Conservation (phyloP, 805 yeast species). For the Candida michaelii region DNA sequence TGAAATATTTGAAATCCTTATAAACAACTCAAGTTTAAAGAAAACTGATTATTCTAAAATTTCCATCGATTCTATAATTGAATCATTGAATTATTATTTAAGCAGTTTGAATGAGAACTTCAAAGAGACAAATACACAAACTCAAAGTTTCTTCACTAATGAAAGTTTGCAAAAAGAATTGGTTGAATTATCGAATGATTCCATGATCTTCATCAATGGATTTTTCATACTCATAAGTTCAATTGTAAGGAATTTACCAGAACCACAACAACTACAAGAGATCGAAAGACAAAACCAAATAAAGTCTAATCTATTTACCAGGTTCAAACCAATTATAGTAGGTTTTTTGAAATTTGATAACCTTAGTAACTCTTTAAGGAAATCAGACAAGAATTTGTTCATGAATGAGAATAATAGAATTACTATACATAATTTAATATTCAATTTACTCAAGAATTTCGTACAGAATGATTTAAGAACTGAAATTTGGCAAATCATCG, state of each 20-base stretch:
- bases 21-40: conserved; percentile 27
- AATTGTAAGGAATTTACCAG: conserved; percentile 28
- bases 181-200: conserved; percentile 74
- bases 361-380: conserved; percentile 16
- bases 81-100: conserved; percentile 54
- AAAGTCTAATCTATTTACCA: conserved; percentile 26
- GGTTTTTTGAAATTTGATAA: conserved; percentile 43
- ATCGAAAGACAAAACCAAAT: conserved; percentile 19
- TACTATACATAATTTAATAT: conserved; percentile 32
- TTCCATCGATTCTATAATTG: conserved; percentile 57
- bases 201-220: conserved; percentile 70
- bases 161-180: conserved; percentile 29
- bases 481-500: conserved; percentile 67
- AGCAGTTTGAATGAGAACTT: conserved; percentile 43
- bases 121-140: conserved; percentile 26
- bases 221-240: conserved; percentile 61
- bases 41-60: conserved; percentile 44
- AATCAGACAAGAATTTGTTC: conserved; percentile 14
- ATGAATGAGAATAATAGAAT: conserved; percentile 39
- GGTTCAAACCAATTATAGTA: conserved; percentile 33
- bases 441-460: conserved; percentile 54
- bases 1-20: conserved; percentile 40
- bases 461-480: conserved; percentile 40
- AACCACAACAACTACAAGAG: conserved; percentile 18
- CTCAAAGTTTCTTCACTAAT: conserved; percentile 22